Conservation (phyloP, 495 filamentous ascomycete genomes). For the Xylaria scruposa region DNA sequence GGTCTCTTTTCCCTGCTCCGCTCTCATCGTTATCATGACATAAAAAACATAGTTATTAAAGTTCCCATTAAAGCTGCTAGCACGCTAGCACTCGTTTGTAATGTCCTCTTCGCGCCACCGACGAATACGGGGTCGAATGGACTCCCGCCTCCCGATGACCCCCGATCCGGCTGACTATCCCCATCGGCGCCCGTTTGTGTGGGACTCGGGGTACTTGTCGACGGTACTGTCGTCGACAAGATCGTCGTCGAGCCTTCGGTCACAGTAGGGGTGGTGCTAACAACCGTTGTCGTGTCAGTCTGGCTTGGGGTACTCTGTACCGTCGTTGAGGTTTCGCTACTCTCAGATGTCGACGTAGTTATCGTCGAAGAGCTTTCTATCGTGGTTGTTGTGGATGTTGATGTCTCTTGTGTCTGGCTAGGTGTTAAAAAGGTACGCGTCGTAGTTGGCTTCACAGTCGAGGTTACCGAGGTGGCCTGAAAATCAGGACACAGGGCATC, state of each 20-base stretch:
- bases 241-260: background rate
- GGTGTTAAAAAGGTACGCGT: conserved; percentile 27
- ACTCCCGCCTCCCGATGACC: conserved; percentile 25
- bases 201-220: background rate
- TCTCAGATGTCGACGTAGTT: conserved; percentile 5
- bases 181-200: background rate
- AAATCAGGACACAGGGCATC: conserved; percentile 44
- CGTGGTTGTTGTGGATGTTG: conserved; percentile 26
- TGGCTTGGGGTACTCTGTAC: conserved; percentile 1
- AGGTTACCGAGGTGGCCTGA: conserved; percentile 29
- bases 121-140: conserved; percentile 20
- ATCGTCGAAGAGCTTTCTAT: conserved; percentile 13
- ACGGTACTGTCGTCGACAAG: background rate
- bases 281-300: conserved; percentile 6
- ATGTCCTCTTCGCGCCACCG: conserved; percentile 5
- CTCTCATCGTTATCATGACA: background rate
- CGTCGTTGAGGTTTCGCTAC: conserved; percentile 10
- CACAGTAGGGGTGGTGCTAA: conserved; percentile 2
- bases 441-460: conserved; percentile 30
- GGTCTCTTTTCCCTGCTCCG: background rate
- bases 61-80: background rate
- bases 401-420: conserved; percentile 24
- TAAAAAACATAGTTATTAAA: conserved; percentile 11
- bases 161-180: background rate
- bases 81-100: background rate